Percentiles rank a stretch among this genome's conserved stretches.
Conservation (phyloP, 2,329 filamentous ascomycete species). For the Whalleya microplaca region DNA sequence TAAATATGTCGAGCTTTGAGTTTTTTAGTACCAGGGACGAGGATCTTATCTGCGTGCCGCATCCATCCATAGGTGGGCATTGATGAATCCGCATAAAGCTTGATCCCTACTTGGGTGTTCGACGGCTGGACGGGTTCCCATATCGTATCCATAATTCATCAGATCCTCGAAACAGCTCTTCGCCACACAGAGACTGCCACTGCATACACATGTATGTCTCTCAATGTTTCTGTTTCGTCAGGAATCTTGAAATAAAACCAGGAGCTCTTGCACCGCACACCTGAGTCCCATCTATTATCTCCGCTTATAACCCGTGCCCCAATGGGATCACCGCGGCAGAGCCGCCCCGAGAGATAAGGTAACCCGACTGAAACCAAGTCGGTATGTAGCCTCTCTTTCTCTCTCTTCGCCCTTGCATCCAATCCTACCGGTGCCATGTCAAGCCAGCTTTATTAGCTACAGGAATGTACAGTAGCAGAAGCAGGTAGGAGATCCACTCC, state of each 20-base stretch:
- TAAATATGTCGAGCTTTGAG: neutral
- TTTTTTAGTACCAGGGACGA: neutral
- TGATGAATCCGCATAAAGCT: neutral
- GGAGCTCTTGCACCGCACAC: neutral
- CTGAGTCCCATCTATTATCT: neutral
- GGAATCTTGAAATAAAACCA: too few species aligned
- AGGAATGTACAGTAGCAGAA: too few species aligned
- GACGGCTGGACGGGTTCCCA: neutral
- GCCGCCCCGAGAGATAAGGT: constrained; percentile 13
- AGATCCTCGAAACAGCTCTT: neutral
- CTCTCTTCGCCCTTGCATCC: neutral
- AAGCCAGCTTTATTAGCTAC: constrained; percentile 5
- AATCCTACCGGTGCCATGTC: constrained; percentile 1
- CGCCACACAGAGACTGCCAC: neutral
- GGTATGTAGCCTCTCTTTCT: neutral
- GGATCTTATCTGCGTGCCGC: neutral
- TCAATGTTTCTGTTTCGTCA: too few species aligned
- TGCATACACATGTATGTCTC: too few species aligned
- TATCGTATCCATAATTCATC: neutral
- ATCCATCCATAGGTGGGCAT: neutral
- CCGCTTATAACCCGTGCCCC: neutral
- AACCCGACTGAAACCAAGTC: neutral
- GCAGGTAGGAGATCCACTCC: neutral
- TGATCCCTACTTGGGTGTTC: neutral
- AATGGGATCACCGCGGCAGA: constrained; percentile 3